Conservation (phyloP, 2,329 filamentous ascomycete species). For the Mariannaea sp. region DNA sequence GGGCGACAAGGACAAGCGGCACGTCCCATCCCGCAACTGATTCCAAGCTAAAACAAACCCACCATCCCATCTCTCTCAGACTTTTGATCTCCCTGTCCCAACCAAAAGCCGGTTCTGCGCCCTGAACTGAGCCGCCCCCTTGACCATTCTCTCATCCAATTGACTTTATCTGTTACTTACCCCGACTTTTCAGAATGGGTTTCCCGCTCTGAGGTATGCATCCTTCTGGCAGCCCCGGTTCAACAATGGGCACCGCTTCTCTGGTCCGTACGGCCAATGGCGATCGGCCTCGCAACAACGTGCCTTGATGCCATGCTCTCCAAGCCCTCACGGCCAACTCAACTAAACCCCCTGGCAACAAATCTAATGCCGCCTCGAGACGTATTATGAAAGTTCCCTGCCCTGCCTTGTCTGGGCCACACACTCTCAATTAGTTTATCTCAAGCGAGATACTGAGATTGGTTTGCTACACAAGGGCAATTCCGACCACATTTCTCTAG, state of each 20-base stretch:
- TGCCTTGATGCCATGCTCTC: slow-evolving; percentile 25
- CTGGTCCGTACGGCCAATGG: slow-evolving; percentile 29
- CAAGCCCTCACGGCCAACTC: slow-evolving; percentile 17
- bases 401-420: slow-evolving; percentile 1
- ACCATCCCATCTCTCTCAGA: slow-evolving; percentile 14
- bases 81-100: slow-evolving; percentile 10
- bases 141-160: slow-evolving; percentile 28
- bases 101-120: slow-evolving; percentile 2
- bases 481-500: too few relatives aligned
- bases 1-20: slow-evolving; percentile 22
- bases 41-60: slow-evolving; percentile 23
- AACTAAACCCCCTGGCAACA: slow-evolving; percentile 18
- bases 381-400: slow-evolving; percentile 4
- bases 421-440: slow-evolving; percentile 6
- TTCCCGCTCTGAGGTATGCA: slow-evolving; percentile 23
- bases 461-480: too few relatives aligned
- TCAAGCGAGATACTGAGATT: slow-evolving; percentile 21
- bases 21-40: slow-evolving; percentile 32
- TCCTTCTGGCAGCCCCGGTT: slow-evolving; percentile 17
- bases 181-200: slow-evolving; percentile 35
- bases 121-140: slow-evolving; percentile 8
- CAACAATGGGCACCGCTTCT: slow-evolving; percentile 26
- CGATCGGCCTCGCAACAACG: slow-evolving; percentile 30
- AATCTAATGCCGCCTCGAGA: slow-evolving; percentile 17
- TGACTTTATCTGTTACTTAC: slow-evolving; percentile 19